These are phyloP conservation scores for Didymella exigua DNA, from an alignment of 2,329 filamentous ascomycete species.

Conservation along the genomic window DNA sequence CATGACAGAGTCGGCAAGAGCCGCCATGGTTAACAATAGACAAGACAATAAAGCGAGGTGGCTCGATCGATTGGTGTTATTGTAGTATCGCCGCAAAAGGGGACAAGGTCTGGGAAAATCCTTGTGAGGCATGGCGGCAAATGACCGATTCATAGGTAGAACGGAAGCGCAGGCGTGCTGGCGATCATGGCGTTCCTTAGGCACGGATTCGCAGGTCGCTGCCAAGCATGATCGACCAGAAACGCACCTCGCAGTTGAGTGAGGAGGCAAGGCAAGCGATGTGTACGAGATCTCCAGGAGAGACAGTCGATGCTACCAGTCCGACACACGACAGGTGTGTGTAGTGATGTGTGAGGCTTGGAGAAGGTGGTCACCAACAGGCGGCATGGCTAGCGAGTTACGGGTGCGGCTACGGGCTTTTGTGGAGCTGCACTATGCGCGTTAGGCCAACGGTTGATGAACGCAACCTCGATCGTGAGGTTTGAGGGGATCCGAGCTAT, in stretches of 20 bases:
- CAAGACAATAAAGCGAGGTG: not conserved
- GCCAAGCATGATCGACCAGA: slow-evolving; percentile 5
- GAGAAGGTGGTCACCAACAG: slow-evolving; percentile 4
- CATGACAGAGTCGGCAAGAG: not conserved
- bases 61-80: not conserved
- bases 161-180: slow-evolving; percentile 10
- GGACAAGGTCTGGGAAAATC: not conserved
- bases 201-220: slow-evolving; percentile 1
- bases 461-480: slow-evolving; percentile 8
- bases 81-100: not conserved
- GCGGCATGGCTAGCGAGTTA: slow-evolving; percentile 8
- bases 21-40: not conserved
- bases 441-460: slow-evolving; percentile 17
- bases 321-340: not conserved
- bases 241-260: not conserved
- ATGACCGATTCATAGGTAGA: slow-evolving; percentile 9
- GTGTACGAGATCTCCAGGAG: not conserved
- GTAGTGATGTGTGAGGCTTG: not conserved
- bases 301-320: not conserved
- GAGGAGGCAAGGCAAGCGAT: not conserved
- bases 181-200: slow-evolving; percentile 15
- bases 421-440: slow-evolving; percentile 17
- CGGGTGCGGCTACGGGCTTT: slow-evolving; percentile 13
- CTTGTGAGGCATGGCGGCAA: slow-evolving; percentile 2
- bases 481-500: slow-evolving; percentile 9